Conservation (phyloP, 257 asterid genomes). For the Scutellaria minor region DNA sequence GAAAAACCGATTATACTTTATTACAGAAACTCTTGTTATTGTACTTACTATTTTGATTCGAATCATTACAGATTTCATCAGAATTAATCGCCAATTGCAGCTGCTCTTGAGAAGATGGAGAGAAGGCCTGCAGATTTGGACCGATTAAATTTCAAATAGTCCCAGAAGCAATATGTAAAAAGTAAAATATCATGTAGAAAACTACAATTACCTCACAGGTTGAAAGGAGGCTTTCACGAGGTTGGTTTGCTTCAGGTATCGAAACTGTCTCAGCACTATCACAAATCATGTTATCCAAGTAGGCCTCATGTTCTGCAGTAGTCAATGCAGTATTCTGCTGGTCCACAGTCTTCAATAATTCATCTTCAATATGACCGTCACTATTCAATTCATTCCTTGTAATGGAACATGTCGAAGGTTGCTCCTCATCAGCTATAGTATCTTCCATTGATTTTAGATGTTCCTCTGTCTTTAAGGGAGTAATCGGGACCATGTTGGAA, state of each 20-base stretch:
- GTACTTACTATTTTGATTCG: slow-evolving; percentile 58
- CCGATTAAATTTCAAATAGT: slow-evolving; percentile 24
- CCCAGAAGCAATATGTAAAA: slow-evolving; percentile 25
- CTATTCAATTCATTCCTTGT: slow-evolving; percentile 35
- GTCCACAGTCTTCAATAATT: slow-evolving; percentile 39
- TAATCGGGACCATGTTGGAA: slow-evolving; percentile 29
- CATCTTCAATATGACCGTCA: slow-evolving; percentile 40
- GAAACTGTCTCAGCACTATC: slow-evolving; percentile 40
- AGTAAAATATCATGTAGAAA: slow-evolving; percentile 33
- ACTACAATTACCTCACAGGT: slow-evolving; percentile 66
- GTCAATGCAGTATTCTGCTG: slow-evolving; percentile 36
- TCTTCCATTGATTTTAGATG: slow-evolving; percentile 35
- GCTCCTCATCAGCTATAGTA: slow-evolving; percentile 40
- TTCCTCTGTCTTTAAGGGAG: slow-evolving; percentile 39
- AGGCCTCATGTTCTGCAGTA: slow-evolving; percentile 42
- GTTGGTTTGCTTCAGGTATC: slow-evolving; percentile 42
- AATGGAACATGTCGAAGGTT: slow-evolving; percentile 36
- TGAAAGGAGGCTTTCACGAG: slow-evolving; percentile 77
- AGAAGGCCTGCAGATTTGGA: slow-evolving; percentile 60
- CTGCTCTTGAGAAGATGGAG: slow-evolving; percentile 77
- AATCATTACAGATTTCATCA: slow-evolving; percentile 42
- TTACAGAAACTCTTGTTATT: slow-evolving; percentile 24
- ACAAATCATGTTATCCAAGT: slow-evolving; percentile 39
- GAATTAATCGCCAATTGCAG: slow-evolving; percentile 61
- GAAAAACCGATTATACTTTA: slow-evolving; percentile 7